Conservation (phyloP, 2,329 filamentous ascomycete species). For the Alternaria viburni region DNA sequence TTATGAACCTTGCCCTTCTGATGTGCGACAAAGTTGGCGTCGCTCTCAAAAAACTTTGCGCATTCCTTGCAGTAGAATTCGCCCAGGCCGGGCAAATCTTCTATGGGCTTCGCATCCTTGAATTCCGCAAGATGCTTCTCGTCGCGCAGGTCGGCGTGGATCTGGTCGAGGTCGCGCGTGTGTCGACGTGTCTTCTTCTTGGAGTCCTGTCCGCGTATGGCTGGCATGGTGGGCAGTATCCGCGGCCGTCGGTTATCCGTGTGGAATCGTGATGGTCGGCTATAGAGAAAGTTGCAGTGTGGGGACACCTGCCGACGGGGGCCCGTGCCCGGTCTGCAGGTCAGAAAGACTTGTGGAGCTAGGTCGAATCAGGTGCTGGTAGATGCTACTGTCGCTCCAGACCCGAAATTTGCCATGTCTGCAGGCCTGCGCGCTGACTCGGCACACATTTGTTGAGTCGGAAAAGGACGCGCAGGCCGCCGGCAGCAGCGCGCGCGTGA, state of each 20-base stretch:
- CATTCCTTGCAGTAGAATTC: conserved; percentile 90
- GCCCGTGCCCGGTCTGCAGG: conserved; percentile 36
- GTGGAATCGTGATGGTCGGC: conserved; percentile 31
- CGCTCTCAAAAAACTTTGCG: conserved; percentile 94
- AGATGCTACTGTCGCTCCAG: conserved; percentile 7
- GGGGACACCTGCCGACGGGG: conserved; percentile 12
- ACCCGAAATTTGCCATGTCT: conserved; percentile 21
- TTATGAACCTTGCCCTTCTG: conserved; percentile 91
- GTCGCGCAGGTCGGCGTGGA: conserved; percentile 80
- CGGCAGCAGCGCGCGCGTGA: not conserved
- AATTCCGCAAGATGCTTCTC: conserved; percentile 81
- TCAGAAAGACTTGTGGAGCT: conserved; percentile 27
- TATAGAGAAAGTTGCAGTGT: conserved; percentile 29
- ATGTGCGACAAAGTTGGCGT: conserved; percentile 76
- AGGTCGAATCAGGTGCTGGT: conserved; percentile 2
- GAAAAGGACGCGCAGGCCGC: conserved; percentile 5
- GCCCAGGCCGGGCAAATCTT: conserved; percentile 88
- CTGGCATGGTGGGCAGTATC: conserved; percentile 52
- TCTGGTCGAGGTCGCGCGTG: conserved; percentile 86
- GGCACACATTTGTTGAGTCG: conserved; percentile 15
- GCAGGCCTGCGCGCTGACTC: conserved; percentile 28
- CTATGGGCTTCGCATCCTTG: conserved; percentile 77
- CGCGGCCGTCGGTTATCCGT: conserved; percentile 36
- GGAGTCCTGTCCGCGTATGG: conserved; percentile 57
- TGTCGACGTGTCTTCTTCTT: conserved; percentile 57